Conservation (phyloP, 192 early-diverging fungal genomes). For the Phlyctochytrium planicorne region DNA sequence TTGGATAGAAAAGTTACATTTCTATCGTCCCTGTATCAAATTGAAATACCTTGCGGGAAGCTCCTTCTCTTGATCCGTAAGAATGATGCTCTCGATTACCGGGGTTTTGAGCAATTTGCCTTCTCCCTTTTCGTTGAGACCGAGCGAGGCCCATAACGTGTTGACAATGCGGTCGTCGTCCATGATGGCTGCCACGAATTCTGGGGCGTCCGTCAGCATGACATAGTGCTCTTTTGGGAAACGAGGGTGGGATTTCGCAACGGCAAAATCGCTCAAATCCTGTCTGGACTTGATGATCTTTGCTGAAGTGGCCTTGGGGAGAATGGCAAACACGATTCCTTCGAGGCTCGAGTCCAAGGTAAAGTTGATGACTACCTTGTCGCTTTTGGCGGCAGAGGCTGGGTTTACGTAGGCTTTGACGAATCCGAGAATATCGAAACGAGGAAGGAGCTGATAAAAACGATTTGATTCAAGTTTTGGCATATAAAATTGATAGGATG, state of each 20-base stretch:
- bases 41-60: slow-evolving; percentile 30
- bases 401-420: slow-evolving; percentile 5
- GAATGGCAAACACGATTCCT: slow-evolving; percentile 70
- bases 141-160: slow-evolving; percentile 38
- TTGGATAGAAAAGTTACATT: slow-evolving; percentile 30
- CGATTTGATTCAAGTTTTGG: slow-evolving; percentile 28
- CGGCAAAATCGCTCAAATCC: slow-evolving; percentile 53
- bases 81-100: slow-evolving; percentile 56
- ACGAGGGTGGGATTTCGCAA: background rate
- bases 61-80: slow-evolving; percentile 59
- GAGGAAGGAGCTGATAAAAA: slow-evolving; percentile 46
- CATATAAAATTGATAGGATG: slow-evolving; percentile 4
- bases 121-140: slow-evolving; percentile 35
- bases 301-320: slow-evolving; percentile 53
- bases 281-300: slow-evolving; percentile 63
- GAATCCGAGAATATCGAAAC: slow-evolving; percentile 49
- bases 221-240: slow-evolving; percentile 48
- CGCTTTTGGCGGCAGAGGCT: slow-evolving; percentile 5
- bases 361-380: slow-evolving; percentile 29
- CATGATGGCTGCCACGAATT: slow-evolving; percentile 52
- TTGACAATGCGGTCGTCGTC: slow-evolving; percentile 45
- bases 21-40: background rate
- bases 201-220: slow-evolving; percentile 56
- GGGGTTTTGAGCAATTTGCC: slow-evolving; percentile 28
- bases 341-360: slow-evolving; percentile 28